Base-by-base conservation (phyloP, 1,284 basidiomycete genomes). In the Sporisorium graminicola region DNA sequence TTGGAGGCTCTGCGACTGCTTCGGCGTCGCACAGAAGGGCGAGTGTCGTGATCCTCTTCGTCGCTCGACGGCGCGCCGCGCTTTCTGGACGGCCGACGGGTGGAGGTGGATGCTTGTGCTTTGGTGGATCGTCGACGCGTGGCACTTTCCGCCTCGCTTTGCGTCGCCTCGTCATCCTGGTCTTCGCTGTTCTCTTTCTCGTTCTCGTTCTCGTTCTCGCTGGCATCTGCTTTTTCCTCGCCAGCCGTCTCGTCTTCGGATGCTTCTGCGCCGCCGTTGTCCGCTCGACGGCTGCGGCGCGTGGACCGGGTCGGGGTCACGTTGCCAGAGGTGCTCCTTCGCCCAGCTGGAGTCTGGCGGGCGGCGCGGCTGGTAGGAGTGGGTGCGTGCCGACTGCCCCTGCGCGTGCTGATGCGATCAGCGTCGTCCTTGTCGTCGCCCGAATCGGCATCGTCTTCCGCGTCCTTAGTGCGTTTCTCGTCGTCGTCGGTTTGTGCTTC, bases 381-480 rank as follows among this genome's bases (percentile, higher is more conserved):
- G 9, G 69, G 64, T 9, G 64, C 69, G 42, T 72, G 61, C 8
- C 69, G 69, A 35, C 63, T 72, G 37, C 69, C 69, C 7, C 69
- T 52, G 24, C 69, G 59, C 4, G 63, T 72, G 8, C 33, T 58
- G n/a, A 66, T 58, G 29, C 78, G 69, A 49, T 74, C 74, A 18
- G 50, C 68, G 54, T 72, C 79, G 33, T 79, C 80, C 71, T 61
- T 67, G 58, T 72, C 82, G 74, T 56, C 81, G 61, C 58, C 78
- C 66, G 62, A 73, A 9, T 67, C 61, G 49, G 29, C 61, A 42
- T 74, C 61, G 18, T 52, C 46, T 12, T 59, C 53, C 31, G 46
- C 56, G 7, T 57, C 57, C 3, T 65, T 42, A 22, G 24, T 46
- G 18, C 54, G 40, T 20, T 43, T 42, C 35, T 68, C 58, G 10